phyloP scores from a whole-genome alignment of 306 rosid genomes.

The Castanea mollissima region DNA sequence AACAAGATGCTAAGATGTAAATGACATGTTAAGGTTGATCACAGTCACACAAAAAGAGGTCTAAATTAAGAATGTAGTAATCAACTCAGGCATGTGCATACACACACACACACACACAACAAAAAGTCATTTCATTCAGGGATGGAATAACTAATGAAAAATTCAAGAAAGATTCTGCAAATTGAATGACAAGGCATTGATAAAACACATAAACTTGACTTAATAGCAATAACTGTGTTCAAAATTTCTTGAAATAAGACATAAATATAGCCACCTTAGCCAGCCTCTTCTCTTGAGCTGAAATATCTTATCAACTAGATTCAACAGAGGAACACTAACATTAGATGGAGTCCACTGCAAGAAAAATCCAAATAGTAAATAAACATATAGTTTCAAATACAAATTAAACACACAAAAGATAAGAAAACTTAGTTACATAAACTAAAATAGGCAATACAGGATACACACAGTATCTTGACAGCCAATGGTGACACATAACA shows the following conservation, averaged over 20 bases:
- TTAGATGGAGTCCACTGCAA: constrained; percentile 98
- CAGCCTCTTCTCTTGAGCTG: constrained; percentile 99
- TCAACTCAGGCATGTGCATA: not conserved
- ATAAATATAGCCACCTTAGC: constrained; percentile 69
- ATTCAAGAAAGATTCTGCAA: not conserved
- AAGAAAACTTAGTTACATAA: not conserved
- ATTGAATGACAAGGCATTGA: constrained; percentile 1
- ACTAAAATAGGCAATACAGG: not conserved
- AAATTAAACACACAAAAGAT: not conserved
- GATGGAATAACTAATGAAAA: not conserved
- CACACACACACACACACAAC: not conserved
- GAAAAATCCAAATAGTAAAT: constrained; percentile 23
- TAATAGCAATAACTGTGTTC: constrained; percentile 3
- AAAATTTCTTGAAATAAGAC: constrained; percentile 9
- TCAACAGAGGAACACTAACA: constrained; percentile 87
- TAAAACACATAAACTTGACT: constrained; percentile 3
- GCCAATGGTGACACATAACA: constrained; percentile 14
- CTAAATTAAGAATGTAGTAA: not conserved
- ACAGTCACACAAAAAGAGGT: not conserved
- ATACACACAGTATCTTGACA: constrained; percentile 28
- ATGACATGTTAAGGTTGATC: not conserved
- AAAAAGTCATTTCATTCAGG: not conserved
- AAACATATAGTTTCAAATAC: constrained; percentile 6
- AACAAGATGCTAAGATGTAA: not conserved
- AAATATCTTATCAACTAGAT: constrained; percentile 94